phyloP scores from a whole-genome alignment of 139 green algal species.

The Chlamydomonas sp. region DNA sequence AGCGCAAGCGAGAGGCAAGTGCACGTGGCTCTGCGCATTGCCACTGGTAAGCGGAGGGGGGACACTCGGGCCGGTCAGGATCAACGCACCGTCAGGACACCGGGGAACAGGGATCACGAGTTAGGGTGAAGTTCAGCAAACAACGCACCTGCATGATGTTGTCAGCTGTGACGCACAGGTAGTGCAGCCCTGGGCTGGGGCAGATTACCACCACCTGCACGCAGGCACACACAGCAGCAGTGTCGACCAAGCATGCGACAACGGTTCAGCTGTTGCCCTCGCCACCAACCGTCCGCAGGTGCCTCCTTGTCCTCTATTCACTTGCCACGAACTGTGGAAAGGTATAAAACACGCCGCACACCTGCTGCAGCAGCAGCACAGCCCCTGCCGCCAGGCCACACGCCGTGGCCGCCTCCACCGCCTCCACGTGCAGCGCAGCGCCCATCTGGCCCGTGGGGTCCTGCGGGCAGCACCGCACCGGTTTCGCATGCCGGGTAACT shows the following conservation, averaged over 20 bases:
- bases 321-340: neutral
- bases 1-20: too few relatives aligned
- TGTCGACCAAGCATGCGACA: neutral
- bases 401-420: constrained; percentile 7
- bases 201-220: constrained; percentile 10
- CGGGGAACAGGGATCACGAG: too few relatives aligned
- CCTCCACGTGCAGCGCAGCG: constrained; percentile 30
- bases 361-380: constrained; percentile 36
- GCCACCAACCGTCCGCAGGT: neutral
- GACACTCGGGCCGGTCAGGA: neutral
- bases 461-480: neutral
- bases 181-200: constrained; percentile 20
- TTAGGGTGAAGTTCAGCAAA: neutral
- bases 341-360: neutral
- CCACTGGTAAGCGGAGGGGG: too few relatives aligned
- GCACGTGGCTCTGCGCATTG: too few relatives aligned
- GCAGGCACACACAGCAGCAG: neutral
- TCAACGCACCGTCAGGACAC: too few relatives aligned
- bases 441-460: constrained; percentile 37
- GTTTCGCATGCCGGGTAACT: neutral
- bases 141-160: constrained; percentile 28
- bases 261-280: neutral
- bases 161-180: constrained; percentile 34
- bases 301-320: neutral
- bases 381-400: constrained; percentile 10